Conservation (phyloP, 129 eudicot genomes). For the Artemisia annua region DNA sequence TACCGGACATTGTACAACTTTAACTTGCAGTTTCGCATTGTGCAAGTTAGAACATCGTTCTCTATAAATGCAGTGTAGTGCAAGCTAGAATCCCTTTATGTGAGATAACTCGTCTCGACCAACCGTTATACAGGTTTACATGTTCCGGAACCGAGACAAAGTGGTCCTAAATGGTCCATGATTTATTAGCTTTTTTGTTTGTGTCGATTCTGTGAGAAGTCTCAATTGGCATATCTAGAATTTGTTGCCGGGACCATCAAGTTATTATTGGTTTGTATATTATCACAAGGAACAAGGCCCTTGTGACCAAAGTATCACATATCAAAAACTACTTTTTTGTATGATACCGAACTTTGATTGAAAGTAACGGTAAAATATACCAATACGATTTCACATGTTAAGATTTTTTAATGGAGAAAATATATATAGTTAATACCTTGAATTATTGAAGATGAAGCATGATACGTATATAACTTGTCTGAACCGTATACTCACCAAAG, state of each 20-base stretch:
- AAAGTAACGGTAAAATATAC: too few species aligned
- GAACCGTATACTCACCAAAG: too few species aligned
- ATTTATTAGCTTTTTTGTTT: background rate
- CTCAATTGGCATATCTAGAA: background rate
- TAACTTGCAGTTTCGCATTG: background rate
- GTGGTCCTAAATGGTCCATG: slow-evolving; percentile 1
- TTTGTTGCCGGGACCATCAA: slow-evolving; percentile 3
- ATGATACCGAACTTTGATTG: background rate
- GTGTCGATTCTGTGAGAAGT: background rate
- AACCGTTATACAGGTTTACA: background rate
- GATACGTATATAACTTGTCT: too few species aligned
- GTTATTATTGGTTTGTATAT: background rate
- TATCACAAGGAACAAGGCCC: slow-evolving; percentile 1
- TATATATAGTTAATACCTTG: too few species aligned
- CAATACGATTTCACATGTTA: too few species aligned
- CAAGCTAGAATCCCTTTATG: background rate
- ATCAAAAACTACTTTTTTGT: background rate
- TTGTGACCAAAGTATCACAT: background rate
- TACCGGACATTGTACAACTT: background rate
- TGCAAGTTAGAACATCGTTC: background rate
- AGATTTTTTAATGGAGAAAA: too few species aligned
- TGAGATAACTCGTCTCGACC: background rate
- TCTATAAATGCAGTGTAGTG: background rate
- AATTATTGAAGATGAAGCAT: too few species aligned
- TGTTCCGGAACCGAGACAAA: background rate